These are phyloP conservation scores for Pythium scleroteichum DNA, from an alignment of 352 stramenopile genomes.

Conservation along the genomic window DNA sequence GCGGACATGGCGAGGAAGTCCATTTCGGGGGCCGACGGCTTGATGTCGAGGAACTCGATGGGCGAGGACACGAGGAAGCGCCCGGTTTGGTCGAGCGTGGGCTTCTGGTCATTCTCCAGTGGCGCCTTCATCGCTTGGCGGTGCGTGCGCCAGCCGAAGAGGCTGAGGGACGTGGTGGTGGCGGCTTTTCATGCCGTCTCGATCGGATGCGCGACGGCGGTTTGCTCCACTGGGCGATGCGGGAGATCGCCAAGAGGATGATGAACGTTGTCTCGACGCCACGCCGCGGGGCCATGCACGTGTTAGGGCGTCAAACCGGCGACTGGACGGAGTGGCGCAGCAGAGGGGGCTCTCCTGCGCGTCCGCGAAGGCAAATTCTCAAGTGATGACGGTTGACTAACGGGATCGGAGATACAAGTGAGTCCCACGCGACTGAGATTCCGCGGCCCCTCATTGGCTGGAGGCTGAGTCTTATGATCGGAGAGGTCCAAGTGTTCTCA, in stretches of 20 bases:
- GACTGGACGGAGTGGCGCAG: background rate
- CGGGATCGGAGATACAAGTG: background rate
- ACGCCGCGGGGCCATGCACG: slow-evolving; percentile 10
- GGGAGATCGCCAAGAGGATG: slow-evolving; percentile 1
- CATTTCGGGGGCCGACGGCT: slow-evolving; percentile 2
- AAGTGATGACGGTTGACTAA: background rate
- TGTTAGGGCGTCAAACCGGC: slow-evolving; percentile 11
- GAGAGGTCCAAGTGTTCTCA: background rate
- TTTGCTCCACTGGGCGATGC: slow-evolving; percentile 1
- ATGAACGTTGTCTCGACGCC: slow-evolving; percentile 5
- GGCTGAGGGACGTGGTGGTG: background rate
- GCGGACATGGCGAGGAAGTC: background rate
- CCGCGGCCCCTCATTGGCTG: background rate
- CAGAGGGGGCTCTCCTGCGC: background rate
- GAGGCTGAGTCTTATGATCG: background rate
- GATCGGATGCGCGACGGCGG: background rate
- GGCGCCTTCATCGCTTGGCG: slow-evolving; percentile 4
- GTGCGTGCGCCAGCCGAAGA: slow-evolving; percentile 9
- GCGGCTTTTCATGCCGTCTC: no score
- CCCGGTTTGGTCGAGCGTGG: background rate
- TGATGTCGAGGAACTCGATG: background rate
- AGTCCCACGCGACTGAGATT: background rate
- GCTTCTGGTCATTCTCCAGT: background rate
- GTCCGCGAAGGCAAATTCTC: no score
- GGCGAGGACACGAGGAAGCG: background rate